phyloP scores from a whole-genome alignment of 768 basidiomycete genomes.

The Boletus sp. region DNA sequence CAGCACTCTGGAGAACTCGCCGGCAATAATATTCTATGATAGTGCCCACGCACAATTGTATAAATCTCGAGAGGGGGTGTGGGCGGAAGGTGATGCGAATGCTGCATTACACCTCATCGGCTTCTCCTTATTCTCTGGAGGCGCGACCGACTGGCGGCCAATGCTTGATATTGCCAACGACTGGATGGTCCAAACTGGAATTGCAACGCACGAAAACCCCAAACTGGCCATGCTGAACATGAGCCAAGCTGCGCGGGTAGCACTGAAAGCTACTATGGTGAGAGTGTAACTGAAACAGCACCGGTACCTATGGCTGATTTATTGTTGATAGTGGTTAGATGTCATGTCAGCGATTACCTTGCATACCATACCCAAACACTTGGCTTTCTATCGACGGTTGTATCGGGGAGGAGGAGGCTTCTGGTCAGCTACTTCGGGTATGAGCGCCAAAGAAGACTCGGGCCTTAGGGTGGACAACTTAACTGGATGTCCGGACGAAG shows the following conservation, averaged over 20 bases:
- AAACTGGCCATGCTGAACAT: conserved; percentile 56
- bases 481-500: conserved; percentile 79
- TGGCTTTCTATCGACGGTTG: conserved; percentile 63
- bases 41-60: conserved; percentile 66
- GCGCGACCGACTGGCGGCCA: conserved; percentile 65
- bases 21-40: conserved; percentile 64
- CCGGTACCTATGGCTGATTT: conserved; percentile 13
- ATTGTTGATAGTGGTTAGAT: conserved; percentile 65
- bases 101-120: conserved; percentile 77
- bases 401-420: conserved; percentile 52
- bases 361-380: conserved; percentile 61
- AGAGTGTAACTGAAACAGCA: conserved; percentile 29
- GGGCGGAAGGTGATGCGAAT: conserved; percentile 68
- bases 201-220: conserved; percentile 64
- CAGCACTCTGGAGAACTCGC: conserved; percentile 51
- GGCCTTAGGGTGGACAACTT: conserved; percentile 64
- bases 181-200: conserved; percentile 69
- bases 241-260: conserved; percentile 51
- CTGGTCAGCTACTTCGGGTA: conserved; percentile 37
- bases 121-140: conserved; percentile 70
- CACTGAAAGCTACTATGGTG: conserved; percentile 73
- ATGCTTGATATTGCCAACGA: conserved; percentile 71
- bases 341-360: conserved; percentile 66
- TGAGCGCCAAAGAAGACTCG: conserved; percentile 35
- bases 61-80: conserved; percentile 51